Conservation (phyloP, 495 filamentous ascomycete genomes). For the Lepraria neglecta region DNA sequence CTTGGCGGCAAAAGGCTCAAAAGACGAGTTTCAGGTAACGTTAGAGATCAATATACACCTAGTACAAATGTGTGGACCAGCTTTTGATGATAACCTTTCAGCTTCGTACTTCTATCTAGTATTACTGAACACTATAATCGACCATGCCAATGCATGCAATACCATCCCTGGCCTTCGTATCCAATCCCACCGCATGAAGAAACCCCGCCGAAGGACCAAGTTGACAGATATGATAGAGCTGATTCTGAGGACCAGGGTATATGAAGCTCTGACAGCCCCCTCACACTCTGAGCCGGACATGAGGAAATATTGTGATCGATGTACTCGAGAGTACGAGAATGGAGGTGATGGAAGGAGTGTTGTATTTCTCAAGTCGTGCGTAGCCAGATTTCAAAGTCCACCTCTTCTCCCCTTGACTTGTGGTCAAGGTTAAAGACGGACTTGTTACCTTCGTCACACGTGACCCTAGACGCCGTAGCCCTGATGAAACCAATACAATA, state of each 20-base stretch:
- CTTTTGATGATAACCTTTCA: neutral
- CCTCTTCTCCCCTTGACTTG: constrained; percentile 3
- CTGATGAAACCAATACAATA: constrained; percentile 1
- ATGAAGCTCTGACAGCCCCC: neutral
- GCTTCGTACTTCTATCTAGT: neutral
- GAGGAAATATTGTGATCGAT: neutral
- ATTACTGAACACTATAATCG: neutral
- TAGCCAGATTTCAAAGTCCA: constrained; percentile 7
- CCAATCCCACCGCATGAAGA: neutral
- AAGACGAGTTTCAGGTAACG: too few species aligned
- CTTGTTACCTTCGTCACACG: constrained; percentile 19
- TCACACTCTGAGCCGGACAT: neutral
- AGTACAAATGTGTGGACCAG: neutral
- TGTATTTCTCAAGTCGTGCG: neutral
- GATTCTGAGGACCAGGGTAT: neutral
- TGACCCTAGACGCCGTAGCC: constrained; percentile 5
- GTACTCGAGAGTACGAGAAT: neutral
- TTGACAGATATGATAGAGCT: constrained; percentile 1
- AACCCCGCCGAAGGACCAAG: neutral
- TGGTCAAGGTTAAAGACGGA: constrained; percentile 13
- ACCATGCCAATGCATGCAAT: neutral
- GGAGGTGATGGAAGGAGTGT: neutral
- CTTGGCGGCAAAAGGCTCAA: neutral
- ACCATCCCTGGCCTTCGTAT: neutral
- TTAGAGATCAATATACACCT: neutral